Evolutionary conservation across 306 rosid genomes (phyloP).

Genomic region (Quercus gilva): DNA sequence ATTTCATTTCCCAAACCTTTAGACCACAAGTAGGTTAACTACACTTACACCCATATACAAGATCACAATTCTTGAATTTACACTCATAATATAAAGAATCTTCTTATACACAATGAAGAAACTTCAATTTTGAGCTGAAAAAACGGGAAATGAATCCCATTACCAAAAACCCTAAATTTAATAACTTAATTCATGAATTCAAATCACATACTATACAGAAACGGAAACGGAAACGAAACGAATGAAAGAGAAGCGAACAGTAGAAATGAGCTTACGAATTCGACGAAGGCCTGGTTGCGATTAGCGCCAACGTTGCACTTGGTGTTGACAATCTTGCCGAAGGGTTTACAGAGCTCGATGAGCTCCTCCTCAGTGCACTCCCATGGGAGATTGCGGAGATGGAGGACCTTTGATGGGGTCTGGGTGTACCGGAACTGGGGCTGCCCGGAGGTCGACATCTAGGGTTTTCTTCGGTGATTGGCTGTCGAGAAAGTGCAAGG

Average conservation of each 20-base stretch:
- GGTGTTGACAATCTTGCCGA: constrained; percentile 93
- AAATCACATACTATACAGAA: no score
- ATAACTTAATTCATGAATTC: no score
- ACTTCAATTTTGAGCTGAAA: not conserved
- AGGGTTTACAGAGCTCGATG: constrained; percentile 74
- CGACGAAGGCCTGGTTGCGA: constrained; percentile 92
- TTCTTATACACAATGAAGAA: not conserved
- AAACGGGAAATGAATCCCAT: not conserved
- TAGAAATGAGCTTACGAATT: constrained; percentile 47
- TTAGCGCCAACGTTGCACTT: constrained; percentile 96
- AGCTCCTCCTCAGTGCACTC: constrained; percentile 91
- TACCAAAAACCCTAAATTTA: no score
- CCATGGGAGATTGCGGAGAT: constrained; percentile 94
- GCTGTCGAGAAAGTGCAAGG: constrained; percentile 19
- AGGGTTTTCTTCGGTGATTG: constrained; percentile 29
- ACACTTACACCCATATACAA: not conserved
- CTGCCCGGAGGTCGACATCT: constrained; percentile 72
- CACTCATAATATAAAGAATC: not conserved
- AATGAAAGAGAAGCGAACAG: not conserved
- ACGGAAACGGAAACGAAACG: not conserved
- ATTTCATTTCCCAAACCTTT: no score
- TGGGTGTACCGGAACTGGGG: constrained; percentile 90
- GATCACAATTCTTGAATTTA: not conserved
- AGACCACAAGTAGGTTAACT: no score
- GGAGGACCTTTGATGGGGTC: constrained; percentile 90